Percentiles rank a stretch among this genome's conserved stretches.
Evolutionary conservation across 1,139 yeast species (phyloP).

Genomic region (Pneumocystis oryctolagi): DNA sequence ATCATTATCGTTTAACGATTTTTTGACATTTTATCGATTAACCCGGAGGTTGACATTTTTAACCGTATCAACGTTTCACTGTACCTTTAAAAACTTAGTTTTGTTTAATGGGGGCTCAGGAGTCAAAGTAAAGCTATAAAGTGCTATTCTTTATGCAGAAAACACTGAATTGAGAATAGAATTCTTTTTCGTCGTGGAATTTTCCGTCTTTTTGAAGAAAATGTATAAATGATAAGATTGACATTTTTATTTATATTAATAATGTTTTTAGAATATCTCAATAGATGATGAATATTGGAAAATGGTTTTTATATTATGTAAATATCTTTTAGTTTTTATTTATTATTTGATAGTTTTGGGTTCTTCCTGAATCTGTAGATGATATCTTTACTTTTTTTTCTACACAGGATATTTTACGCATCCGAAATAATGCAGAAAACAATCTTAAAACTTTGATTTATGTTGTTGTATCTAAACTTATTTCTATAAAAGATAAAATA

Average conservation of each 20-base stretch:
- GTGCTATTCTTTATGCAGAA: not conserved
- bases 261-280: constrained; percentile 25
- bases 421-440: constrained; percentile 42
- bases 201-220: constrained; percentile 43
- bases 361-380: constrained; percentile 30
- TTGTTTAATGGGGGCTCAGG: constrained; percentile 49
- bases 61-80: not conserved
- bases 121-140: constrained; percentile 33
- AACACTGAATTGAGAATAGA: not conserved
- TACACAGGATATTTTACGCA: constrained; percentile 41
- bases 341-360: constrained; percentile 26
- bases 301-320: constrained; percentile 16
- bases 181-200: constrained; percentile 47
- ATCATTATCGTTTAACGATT: not conserved
- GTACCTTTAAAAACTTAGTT: not conserved
- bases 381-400: constrained; percentile 48
- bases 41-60: not conserved
- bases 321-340: constrained; percentile 9
- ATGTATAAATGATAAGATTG: constrained; percentile 5
- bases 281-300: constrained; percentile 42
- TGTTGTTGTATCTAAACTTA: constrained; percentile 28
- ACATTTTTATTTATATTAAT: not conserved
- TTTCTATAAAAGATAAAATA: constrained; percentile 22
- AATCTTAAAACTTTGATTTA: constrained; percentile 44
- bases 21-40: not conserved